Base-by-base conservation (phyloP, 345 rosid species). In the Salix arbutifolia region DNA sequence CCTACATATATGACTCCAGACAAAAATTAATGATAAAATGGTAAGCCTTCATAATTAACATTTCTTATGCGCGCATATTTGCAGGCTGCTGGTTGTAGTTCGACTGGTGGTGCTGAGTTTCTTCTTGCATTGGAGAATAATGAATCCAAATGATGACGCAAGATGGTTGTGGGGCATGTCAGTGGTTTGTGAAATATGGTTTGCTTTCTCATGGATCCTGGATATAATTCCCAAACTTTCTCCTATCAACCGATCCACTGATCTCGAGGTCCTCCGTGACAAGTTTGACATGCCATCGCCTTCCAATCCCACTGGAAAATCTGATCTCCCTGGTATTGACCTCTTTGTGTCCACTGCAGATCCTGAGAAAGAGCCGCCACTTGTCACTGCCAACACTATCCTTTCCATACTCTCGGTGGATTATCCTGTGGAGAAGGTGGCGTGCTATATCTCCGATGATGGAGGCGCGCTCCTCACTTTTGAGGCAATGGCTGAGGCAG, bases 401-500 rank as follows among this genome's bases (percentile, higher is more conserved):
- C 90, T 93, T 26, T 95, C 97, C n/a, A 91, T 93, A 33, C 82
- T 93, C 33, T 42, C 97, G 0, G 90, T 77, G n/a, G 98, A 96
- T 77, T 96, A 96, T 76, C 99, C 99, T 4, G 96, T 92, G 1
- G 98, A 96, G 74, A 96, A 93, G 83, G 67, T 91, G 5, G 80
- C 94, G 0, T 96, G 99, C 73, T 96, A 96, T 71, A 46, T 92
- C 38, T 96, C 98, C 5, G 98, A 96, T 50, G 99, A 96, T 37
- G 97, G 99, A 11, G 99, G 96, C 0, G 97, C 99, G n/a, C 91
- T 96, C 37, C 89, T 96, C 17, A 90, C 94, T 0, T 96, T 96
- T 28, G 99, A 96, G 85, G 98, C 98, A 3, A 91, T 96, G 99
- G 98, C 99, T 0, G 99, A 96, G 88, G 98, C 98, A 13, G 94